These are phyloP conservation scores for Fabrea salina DNA, from an alignment of 169 alveolate genomes.

Conservation along the genomic window DNA sequence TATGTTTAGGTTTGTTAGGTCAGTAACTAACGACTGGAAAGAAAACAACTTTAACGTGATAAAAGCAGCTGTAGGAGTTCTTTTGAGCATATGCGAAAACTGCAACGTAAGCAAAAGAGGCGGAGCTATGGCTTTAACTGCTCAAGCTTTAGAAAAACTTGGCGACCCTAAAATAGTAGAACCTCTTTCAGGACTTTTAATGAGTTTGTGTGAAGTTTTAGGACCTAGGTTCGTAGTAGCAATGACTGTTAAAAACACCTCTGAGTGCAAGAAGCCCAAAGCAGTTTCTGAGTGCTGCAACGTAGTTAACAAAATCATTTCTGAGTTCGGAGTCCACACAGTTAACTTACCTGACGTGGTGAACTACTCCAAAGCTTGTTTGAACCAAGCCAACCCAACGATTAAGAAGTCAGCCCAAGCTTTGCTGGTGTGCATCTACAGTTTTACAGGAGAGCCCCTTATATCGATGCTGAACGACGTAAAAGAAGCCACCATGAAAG, in stretches of 20 bases:
- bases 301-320: conserved; percentile 31
- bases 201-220: conserved; percentile 43
- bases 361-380: conserved; percentile 34
- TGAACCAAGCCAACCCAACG: conserved; percentile 52
- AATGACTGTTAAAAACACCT: conserved; percentile 29
- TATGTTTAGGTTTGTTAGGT: conserved; percentile 42
- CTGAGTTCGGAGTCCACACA: conserved; percentile 43
- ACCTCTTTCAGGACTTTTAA: conserved; percentile 16
- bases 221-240: conserved; percentile 47
- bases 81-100: conserved; percentile 45
- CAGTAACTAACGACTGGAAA: conserved; percentile 67
- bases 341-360: conserved; percentile 49
- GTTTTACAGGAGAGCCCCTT: conserved; percentile 68
- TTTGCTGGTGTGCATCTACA: conserved; percentile 55
- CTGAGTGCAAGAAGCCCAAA: conserved; percentile 45
- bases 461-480: conserved; percentile 63
- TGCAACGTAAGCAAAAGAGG: conserved; percentile 39
- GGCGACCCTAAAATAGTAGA: conserved; percentile 45
- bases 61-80: conserved; percentile 54
- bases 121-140: conserved; percentile 25
- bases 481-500: conserved; percentile 67
- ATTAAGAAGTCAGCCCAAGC: conserved; percentile 61
- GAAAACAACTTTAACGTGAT: conserved; percentile 60
- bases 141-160: conserved; percentile 44
- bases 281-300: conserved; percentile 39